Percentiles rank a stretch among this genome's conserved stretches.
phyloP scores from a whole-genome alignment of 2,329 filamentous ascomycete species.

The Fusarium decemcellulare region DNA sequence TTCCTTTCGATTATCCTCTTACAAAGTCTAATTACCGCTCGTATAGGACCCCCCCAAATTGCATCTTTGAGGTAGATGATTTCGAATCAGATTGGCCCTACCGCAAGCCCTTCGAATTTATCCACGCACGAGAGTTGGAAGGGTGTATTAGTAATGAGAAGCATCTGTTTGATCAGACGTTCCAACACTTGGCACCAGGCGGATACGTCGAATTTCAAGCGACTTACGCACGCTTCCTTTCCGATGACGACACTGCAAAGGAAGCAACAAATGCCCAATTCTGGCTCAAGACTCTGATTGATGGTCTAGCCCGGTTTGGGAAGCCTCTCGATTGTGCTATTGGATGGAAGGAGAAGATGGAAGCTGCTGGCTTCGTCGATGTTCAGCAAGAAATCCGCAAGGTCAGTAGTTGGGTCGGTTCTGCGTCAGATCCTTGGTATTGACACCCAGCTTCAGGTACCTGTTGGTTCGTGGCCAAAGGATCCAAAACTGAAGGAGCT shows the following conservation, averaged over 20 bases:
- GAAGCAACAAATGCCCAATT: slow-evolving; percentile 15
- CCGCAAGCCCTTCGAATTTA: slow-evolving; percentile 20
- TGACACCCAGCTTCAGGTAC: not conserved
- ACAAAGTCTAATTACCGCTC: not conserved
- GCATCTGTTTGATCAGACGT: slow-evolving; percentile 7
- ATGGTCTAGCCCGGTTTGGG: slow-evolving; percentile 10
- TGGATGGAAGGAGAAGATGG: slow-evolving; percentile 13
- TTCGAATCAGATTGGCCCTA: slow-evolving; percentile 23
- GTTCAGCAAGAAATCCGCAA: slow-evolving; percentile 17
- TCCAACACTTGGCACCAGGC: slow-evolving; percentile 1
- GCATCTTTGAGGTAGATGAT: slow-evolving; percentile 21
- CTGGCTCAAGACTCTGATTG: not conserved
- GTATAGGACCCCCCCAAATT: slow-evolving; percentile 18
- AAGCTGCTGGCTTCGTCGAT: slow-evolving; percentile 14
- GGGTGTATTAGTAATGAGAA: slow-evolving; percentile 17
- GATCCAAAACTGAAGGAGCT: slow-evolving; percentile 25
- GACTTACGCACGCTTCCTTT: not conserved
- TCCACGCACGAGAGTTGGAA: slow-evolving; percentile 20
- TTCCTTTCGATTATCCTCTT: not conserved
- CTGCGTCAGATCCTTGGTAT: not conserved
- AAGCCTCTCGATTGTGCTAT: slow-evolving; percentile 16
- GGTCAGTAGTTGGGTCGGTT: not conserved
- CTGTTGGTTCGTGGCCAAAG: slow-evolving; percentile 19
- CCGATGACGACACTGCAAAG: slow-evolving; percentile 16
- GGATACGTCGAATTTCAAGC: slow-evolving; percentile 21